Evolutionary conservation across 2,329 filamentous ascomycete genomes (phyloP).

Genomic region (Colletotrichum abscissum): DNA sequence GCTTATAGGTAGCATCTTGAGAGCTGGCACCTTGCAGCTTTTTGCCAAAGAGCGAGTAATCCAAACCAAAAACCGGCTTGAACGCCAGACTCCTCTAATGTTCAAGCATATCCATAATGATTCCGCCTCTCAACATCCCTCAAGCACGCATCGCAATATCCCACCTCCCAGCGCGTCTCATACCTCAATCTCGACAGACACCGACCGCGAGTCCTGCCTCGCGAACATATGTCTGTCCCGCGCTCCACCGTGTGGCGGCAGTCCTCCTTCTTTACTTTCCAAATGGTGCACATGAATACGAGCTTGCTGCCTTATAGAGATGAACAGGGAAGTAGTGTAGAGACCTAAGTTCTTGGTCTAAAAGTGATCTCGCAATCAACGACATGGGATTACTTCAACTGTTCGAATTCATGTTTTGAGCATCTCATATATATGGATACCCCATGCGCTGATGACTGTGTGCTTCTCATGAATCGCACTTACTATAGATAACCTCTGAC

Average conservation of each 20-base stretch:
- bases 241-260: conserved; percentile 10
- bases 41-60: neutral
- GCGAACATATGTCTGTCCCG: conserved; percentile 4
- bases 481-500: neutral
- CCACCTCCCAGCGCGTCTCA: conserved; percentile 20
- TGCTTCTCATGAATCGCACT: neutral
- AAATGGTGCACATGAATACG: conserved; percentile 20
- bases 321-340: neutral
- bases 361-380: neutral
- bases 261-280: conserved; percentile 7
- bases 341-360: too few species aligned
- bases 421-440: neutral
- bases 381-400: neutral
- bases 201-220: neutral
- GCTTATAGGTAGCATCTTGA: too few species aligned
- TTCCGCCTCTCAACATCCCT: neutral
- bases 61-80: neutral
- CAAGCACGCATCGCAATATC: conserved; percentile 18
- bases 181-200: neutral
- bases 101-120: neutral
- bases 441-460: neutral
- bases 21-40: neutral
- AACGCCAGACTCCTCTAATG: neutral
- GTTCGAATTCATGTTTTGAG: neutral
- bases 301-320: neutral